phyloP scores from a whole-genome alignment of 1,284 basidiomycete species.

The Pseudozyma sp. region DNA sequence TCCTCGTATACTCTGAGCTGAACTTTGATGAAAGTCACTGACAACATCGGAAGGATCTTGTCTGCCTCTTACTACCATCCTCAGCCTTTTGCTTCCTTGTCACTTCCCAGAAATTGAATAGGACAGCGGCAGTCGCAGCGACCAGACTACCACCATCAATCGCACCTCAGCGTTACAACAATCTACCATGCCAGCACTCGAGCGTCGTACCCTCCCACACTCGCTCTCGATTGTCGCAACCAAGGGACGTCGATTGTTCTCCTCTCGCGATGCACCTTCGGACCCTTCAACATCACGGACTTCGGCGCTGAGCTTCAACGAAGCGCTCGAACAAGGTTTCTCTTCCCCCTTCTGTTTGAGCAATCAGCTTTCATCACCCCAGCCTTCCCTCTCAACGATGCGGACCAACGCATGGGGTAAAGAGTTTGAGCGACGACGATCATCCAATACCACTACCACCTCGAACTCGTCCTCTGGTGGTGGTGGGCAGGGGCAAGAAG shows the following conservation, averaged over 20 bases:
- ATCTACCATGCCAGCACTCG: constrained; percentile 29
- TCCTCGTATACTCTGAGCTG: too few relatives aligned
- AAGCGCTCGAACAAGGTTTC: constrained; percentile 30
- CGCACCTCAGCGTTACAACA: neutral
- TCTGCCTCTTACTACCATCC: too few relatives aligned
- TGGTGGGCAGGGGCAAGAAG: constrained; percentile 11
- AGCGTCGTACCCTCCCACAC: constrained; percentile 30
- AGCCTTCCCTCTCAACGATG: constrained; percentile 1
- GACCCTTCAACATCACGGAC: constrained; percentile 4
- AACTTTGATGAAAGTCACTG: too few relatives aligned
- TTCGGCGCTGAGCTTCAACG: constrained; percentile 29
- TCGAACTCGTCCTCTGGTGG: constrained; percentile 5
- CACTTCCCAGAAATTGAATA: too few relatives aligned
- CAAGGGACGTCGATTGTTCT: constrained; percentile 35
- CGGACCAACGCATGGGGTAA: constrained; percentile 10
- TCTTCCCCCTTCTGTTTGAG: constrained; percentile 29
- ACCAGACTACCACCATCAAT: neutral
- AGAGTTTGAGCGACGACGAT: constrained; percentile 21
- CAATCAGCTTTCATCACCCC: constrained; percentile 24
- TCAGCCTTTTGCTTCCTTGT: too few relatives aligned
- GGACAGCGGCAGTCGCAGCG: too few relatives aligned
- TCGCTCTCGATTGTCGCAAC: constrained; percentile 29
- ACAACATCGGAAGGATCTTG: too few relatives aligned
- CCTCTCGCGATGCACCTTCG: constrained; percentile 10
- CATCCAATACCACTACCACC: constrained; percentile 30